These are phyloP conservation scores for Boletus sp. DNA, from an alignment of 768 basidiomycete genomes.

Conservation along the genomic window DNA sequence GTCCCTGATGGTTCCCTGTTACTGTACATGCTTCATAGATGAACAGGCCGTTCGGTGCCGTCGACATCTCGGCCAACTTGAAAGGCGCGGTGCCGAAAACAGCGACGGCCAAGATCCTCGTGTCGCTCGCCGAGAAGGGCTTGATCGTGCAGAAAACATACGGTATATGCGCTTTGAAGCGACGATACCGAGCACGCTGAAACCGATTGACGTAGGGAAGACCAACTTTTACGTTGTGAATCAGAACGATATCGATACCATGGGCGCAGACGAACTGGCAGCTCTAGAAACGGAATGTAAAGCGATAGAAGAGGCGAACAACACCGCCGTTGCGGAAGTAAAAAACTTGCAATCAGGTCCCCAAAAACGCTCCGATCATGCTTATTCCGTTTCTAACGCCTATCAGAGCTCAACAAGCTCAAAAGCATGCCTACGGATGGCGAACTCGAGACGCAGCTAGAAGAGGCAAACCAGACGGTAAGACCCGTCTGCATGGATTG, in stretches of 20 bases:
- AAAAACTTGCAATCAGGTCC: slow-evolving; percentile 39
- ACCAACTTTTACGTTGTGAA: slow-evolving; percentile 85
- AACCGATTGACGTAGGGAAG: slow-evolving; percentile 51
- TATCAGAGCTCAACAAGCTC: slow-evolving; percentile 60
- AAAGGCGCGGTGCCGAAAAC: slow-evolving; percentile 87
- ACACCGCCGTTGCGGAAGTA: slow-evolving; percentile 46
- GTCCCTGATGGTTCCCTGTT: no score
- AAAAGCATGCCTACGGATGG: slow-evolving; percentile 66
- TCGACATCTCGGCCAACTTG: slow-evolving; percentile 87
- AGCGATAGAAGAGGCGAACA: slow-evolving; percentile 57
- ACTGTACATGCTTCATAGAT: slow-evolving; percentile 54
- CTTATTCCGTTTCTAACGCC: slow-evolving; percentile 9
- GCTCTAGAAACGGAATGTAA: slow-evolving; percentile 59
- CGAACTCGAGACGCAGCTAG: slow-evolving; percentile 57
- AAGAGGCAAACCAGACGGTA: slow-evolving; percentile 52
- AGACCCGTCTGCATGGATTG: slow-evolving; percentile 20
- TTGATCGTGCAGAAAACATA: slow-evolving; percentile 80
- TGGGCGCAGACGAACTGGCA: slow-evolving; percentile 59
- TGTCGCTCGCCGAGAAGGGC: slow-evolving; percentile 80
- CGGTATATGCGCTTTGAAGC: slow-evolving; percentile 41
- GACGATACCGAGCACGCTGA: background rate
- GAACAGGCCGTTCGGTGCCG: slow-evolving; percentile 92
- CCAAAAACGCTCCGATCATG: background rate
- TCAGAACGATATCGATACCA: slow-evolving; percentile 64
- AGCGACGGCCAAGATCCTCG: slow-evolving; percentile 78